Base-by-base conservation (phyloP, 1,284 basidiomycete species). In the Ceratobasidium sp. region DNA sequence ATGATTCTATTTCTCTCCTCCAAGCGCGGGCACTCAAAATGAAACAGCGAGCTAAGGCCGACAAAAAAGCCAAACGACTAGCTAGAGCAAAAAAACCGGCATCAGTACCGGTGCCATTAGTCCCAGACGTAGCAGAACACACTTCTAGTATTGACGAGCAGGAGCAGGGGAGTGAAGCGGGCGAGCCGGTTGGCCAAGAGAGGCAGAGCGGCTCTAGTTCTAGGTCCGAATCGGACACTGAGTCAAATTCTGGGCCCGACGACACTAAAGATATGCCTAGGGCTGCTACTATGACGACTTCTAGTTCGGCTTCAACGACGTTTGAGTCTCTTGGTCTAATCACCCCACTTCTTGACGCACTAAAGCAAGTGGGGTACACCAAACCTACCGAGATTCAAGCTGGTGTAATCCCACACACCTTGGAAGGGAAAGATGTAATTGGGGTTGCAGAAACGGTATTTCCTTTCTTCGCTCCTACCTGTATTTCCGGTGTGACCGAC, bases 391-490 rank as follows among this genome's bases (percentile, higher is more conserved):
- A 95, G 78, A 99, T 99, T 82, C 98, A 99, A 85, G 87, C 89
- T 20, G 91, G 96, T 82, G 89, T 91, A n/a, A 91, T 99, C 74
- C 98, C 98, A 0, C 91, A 93, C 86, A 97, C 97, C 13, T 86
- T 99, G 1, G 88, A 94, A 83, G 96, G 96, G 0, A 90, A 93
- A 82, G 98, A 99, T 86, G 96, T 99, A 80, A 99, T 99, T 79
- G 98, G 98, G 33, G 94, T 99, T 23, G 98, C 98, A 28, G 94
- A 96, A 82, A 99, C 98, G 40, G 80, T 80, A 33, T 33, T 33
- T 33, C 33, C 33, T 33, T 33, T 33, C 33, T 33, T 33, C 33
- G 33, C 33, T 33, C 33, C 33, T 33, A 33, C 33, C 33, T 33
- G 33, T 33, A 33, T 33, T 33, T 33, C 33, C 33, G 33, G 33